Evolutionary conservation across 306 rosid genomes (phyloP), one percentile per base, ranked within the genome.

Genomic region (Cicer judaicum): DNA sequence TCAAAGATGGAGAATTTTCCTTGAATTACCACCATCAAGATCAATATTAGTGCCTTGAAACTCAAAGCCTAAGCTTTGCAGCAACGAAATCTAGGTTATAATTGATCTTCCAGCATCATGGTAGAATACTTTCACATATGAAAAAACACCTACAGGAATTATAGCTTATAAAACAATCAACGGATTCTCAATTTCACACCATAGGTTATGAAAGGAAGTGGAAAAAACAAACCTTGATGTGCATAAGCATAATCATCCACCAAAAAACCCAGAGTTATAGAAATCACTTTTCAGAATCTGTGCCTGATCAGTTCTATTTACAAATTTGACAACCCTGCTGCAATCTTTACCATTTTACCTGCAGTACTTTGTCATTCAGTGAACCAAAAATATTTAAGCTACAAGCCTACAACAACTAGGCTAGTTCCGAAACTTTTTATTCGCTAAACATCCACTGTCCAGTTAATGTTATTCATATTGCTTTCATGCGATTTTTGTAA

Each of bases 401-500:
- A 90, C 65, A 75, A 73, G 81, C 56, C 89, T 92, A 90, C 65
- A 75, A 81, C 66, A 64, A 71, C 75, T 77, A 85, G 46, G 68
- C 80, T 79, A 75, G 80, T 78, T 53, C 59, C 40, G 80, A 80
- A 66, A 70, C 78, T 34, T 48, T 67, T 10, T 55, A 80, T 56
- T 59, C 8, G 73, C 87, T 90, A 91, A 86, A 80, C 88, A 81
- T 85, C 89, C 83, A 88, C 87, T 59, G 87, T 89, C 94, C 96
- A 91, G 76, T 78, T 74, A 68, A 86, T 74, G 78, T 84, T 88
- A 84, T 82, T 86, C 5, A 56, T 78, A 67, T 59, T 76, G 81
- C 79, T 63, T 76, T 75, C 91, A 15, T 83, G 92, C 24, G 94
- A 82, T 76, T 84, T 85, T 75, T 89, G 92, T 10, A 84, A 80